Evolutionary conservation across 495 filamentous ascomycete genomes (phyloP), one percentile per base, ranked within the genome.

Genomic region (Gamarada debralockiae): DNA sequence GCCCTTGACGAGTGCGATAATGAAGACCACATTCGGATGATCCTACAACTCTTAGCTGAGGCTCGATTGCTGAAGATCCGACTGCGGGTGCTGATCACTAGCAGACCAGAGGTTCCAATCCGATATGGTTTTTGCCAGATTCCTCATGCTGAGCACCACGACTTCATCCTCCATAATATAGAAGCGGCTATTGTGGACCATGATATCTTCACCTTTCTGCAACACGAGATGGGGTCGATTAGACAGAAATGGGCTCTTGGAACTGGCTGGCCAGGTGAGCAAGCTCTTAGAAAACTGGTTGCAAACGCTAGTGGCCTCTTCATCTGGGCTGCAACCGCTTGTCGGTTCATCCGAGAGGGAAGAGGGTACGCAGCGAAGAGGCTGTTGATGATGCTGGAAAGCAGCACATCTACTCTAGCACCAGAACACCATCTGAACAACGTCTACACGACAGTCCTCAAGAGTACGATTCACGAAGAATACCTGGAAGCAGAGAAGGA

Each of bases 1-100:
- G 53, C 60, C 0, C 48, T 63, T 25, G 60, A 63, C 45, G 48
- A 63, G 40, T 63, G 59, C 22, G 59, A 61, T 23, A 51, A 57
- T 36, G 59, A 63, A 3, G 34, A 62, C 22, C 15, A 57, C 29
- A 39, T 61, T 31, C 58, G 45, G 39, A 42, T 42, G 1, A 42
- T 42, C 22, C n/a, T n/a, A n/a, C n/a, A n/a, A n/a, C n/a, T n/a
- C n/a, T 21, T 61, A 40, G 56, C 58, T 38, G 57, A 61, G 43
- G 50, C 57, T 40, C 48, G 45, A 45, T 50, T 41, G 43, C 41
- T 49, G 34, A 39, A 31, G 56, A 55, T 58, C 10, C 59, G 25
- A 34, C 24, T 59, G 1, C 56, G 56, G 31, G 42, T 59, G 12
- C 10, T 20, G 2, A 3, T 42, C 10, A 42, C 39, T 1, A 42